Percentiles rank a stretch among this genome's conserved stretches.
Conservation (phyloP, 208 protist species). For the Naegleria fowleri region DNA sequence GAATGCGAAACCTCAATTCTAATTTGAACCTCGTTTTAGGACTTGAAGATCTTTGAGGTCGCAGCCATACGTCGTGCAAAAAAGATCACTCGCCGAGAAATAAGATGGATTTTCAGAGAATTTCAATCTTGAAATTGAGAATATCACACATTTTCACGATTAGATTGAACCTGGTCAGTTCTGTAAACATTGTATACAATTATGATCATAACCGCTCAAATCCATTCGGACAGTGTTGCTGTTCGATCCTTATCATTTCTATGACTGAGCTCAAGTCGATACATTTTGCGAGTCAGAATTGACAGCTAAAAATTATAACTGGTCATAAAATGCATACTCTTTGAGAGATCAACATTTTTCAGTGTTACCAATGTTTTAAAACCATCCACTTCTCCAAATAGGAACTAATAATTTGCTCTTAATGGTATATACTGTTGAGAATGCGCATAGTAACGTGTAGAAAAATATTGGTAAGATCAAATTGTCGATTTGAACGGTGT, state of each 20-base stretch:
- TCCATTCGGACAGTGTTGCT: too few species aligned
- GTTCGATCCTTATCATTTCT: too few species aligned
- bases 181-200: too few species aligned
- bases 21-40: not conserved
- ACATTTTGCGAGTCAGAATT: too few species aligned
- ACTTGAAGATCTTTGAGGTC: too few species aligned
- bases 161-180: not conserved
- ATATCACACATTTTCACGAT: not conserved
- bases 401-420: not conserved
- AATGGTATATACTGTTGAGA: not conserved
- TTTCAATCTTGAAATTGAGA: not conserved
- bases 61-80: too few species aligned
- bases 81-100: not conserved
- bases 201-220: too few species aligned
- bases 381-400: not conserved
- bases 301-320: too few species aligned
- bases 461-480: constrained; percentile 2
- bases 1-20: not conserved
- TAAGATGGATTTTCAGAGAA: not conserved
- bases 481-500: constrained; percentile 16
- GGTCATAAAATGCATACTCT: too few species aligned
- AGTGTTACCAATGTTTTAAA: not conserved
- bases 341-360: too few species aligned
- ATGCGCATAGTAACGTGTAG: not conserved
- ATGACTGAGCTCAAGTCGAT: too few species aligned